phyloP scores from a whole-genome alignment of 768 basidiomycete genomes.

The Panaeolus papilionaceus region DNA sequence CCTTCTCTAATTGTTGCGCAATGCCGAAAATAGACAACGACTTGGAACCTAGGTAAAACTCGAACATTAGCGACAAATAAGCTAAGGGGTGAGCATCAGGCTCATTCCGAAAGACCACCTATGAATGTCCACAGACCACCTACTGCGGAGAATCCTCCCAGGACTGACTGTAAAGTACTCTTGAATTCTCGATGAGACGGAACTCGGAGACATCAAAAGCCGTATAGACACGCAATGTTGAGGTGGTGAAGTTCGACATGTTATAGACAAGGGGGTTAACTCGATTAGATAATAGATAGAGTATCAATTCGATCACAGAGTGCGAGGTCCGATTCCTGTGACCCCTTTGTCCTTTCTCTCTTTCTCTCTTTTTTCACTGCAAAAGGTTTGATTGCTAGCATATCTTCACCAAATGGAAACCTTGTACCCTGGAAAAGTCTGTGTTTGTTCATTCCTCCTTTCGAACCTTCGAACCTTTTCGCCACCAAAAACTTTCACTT shows the following conservation, averaged over 20 bases:
- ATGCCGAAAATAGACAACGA: conserved; percentile 10
- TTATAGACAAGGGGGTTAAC: conserved; percentile 16
- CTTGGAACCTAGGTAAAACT: conserved; percentile 4
- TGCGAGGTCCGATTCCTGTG: too few relatives aligned
- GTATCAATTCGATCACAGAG: too few relatives aligned
- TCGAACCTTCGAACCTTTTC: too few relatives aligned
- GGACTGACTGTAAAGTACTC: conserved; percentile 24
- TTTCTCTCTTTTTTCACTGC: too few relatives aligned
- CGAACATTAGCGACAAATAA: background rate
- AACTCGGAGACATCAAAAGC: conserved; percentile 22
- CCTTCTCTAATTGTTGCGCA: conserved; percentile 10
- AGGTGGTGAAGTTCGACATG: conserved; percentile 11
- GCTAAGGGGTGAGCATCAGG: conserved; percentile 9
- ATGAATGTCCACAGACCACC: conserved; percentile 35
- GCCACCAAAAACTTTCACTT: too few relatives aligned
- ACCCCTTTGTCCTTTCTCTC: too few relatives aligned
- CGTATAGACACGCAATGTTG: conserved; percentile 25
- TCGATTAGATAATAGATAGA: too few relatives aligned
- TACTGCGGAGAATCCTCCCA: conserved; percentile 27
- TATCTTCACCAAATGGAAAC: too few relatives aligned
- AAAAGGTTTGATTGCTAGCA: too few relatives aligned
- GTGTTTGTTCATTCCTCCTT: too few relatives aligned
- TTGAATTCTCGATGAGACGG: conserved; percentile 24
- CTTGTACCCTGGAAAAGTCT: too few relatives aligned
- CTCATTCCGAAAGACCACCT: conserved; percentile 30